Conservation (phyloP, 1,284 basidiomycete species). For the Puccinia sorghi region DNA sequence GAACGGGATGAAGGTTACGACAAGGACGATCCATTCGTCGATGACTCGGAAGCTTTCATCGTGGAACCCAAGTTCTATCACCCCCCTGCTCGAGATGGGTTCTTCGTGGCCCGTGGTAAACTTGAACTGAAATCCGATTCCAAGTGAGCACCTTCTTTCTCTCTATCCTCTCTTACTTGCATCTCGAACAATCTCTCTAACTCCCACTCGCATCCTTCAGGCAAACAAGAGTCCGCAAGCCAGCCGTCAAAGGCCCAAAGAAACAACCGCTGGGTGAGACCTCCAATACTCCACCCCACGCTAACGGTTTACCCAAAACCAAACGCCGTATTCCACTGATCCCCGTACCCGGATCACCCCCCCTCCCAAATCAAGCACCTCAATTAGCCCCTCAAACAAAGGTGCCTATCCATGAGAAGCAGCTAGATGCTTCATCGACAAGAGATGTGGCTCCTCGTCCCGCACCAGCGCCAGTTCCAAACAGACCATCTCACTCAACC, state of each 20-base stretch:
- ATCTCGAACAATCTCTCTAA: neutral
- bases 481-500: neutral
- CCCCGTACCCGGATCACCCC: neutral
- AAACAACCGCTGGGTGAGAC: neutral
- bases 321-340: slow-evolving; percentile 1
- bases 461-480: neutral
- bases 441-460: neutral
- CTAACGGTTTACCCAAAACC: neutral
- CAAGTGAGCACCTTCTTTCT: slow-evolving; percentile 15
- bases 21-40: slow-evolving; percentile 87
- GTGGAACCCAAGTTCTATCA: slow-evolving; percentile 88
- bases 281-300: neutral
- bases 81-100: slow-evolving; percentile 90
- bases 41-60: slow-evolving; percentile 87
- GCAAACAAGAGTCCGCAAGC: slow-evolving; percentile 33
- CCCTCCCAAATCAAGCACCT: neutral
- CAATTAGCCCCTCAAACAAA: neutral
- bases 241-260: slow-evolving; percentile 17
- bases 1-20: slow-evolving; percentile 68
- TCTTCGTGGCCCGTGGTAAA: slow-evolving; percentile 69
- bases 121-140: slow-evolving; percentile 54
- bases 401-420: neutral
- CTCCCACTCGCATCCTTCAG: slow-evolving; percentile 7
- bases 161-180: neutral
- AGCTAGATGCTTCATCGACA: neutral